Evolutionary conservation across 2,329 filamentous ascomycete species (phyloP), one percentile per base, ranked within the genome.

Genomic region (Aspergillus ochraceoroseus): DNA sequence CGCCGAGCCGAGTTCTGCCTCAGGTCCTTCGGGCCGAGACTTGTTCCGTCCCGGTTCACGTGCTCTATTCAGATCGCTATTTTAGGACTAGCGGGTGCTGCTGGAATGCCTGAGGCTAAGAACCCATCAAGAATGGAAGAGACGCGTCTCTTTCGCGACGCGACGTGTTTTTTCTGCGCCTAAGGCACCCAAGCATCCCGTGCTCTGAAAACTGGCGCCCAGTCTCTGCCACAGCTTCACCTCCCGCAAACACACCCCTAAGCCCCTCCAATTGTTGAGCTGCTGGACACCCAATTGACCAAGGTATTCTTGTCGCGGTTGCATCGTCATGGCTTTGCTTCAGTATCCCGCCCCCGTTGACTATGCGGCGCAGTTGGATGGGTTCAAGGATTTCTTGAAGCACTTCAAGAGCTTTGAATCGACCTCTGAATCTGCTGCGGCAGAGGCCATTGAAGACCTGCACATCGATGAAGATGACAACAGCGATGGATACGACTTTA

Each of bases 401-500:
- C 80, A 81, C 49, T 98, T 94, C 80, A 96, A 98, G 71, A 76
- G 75, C 41, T 71, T 73, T n/a, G 40, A 82, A 74, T 59, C 84
- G 71, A 41, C 79, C 74, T 65, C 77, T 75, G 77, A 70, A 43
- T 68, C 73, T 11, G 73, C 83, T 44, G 80, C 94, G 52, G 81
- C 86, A 26, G 83, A 89, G 62, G 88, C 88, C 30, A 76, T 98
- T 32, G 81, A 87, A 54, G 81, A 83, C 52, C 80, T 98, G 56
- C 85, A 85, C 58, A 85, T 98, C 50, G 84, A 88, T 63, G 89
- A 87, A 59, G 84, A 94, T 67, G 85, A 84, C 54, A 75, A 86
- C 28, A 88, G 83, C 65, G 89, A 95, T 58, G 87, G 95, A 57
- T 87, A 95, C 63, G 88, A 95, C 58, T 86, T 94, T 60, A 87